These are phyloP conservation scores for Haplographium delicatum DNA, from an alignment of 495 filamentous ascomycete genomes.

Conservation along the genomic window DNA sequence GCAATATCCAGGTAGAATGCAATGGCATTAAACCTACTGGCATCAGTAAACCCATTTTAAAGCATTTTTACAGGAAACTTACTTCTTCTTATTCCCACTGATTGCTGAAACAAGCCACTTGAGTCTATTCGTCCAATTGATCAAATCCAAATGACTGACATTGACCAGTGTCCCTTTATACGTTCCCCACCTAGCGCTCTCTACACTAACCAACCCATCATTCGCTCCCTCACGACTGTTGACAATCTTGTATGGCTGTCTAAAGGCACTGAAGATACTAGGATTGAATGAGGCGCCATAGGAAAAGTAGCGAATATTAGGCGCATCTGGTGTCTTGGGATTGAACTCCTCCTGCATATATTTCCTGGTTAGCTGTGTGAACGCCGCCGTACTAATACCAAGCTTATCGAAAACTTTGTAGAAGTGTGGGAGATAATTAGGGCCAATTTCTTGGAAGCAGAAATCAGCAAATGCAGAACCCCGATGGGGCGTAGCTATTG, in stretches of 20 bases:
- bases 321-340: slow-evolving; percentile 64
- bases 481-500: slow-evolving; percentile 82
- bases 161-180: slow-evolving; percentile 88
- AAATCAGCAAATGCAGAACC: slow-evolving; percentile 85
- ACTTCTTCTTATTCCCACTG: slow-evolving; percentile 67
- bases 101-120: slow-evolving; percentile 64
- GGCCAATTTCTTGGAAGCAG: slow-evolving; percentile 65
- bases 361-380: slow-evolving; percentile 71
- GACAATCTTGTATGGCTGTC: slow-evolving; percentile 66
- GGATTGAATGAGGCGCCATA: slow-evolving; percentile 76
- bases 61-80: slow-evolving; percentile 22
- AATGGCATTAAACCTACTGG: slow-evolving; percentile 83
- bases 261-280: slow-evolving; percentile 66
- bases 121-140: slow-evolving; percentile 90
- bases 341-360: slow-evolving; percentile 88
- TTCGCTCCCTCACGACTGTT: slow-evolving; percentile 71
- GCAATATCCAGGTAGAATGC: slow-evolving; percentile 92
- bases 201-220: slow-evolving; percentile 88
- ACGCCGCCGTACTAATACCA: slow-evolving; percentile 75
- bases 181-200: slow-evolving; percentile 80
- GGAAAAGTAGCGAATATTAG: slow-evolving; percentile 82
- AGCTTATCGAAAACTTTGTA: slow-evolving; percentile 63
- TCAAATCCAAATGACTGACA: slow-evolving; percentile 87
- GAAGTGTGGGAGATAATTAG: slow-evolving; percentile 54
- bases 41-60: neutral